phyloP scores from a whole-genome alignment of 257 asterid genomes.

The Thymus quinquecostatus region DNA sequence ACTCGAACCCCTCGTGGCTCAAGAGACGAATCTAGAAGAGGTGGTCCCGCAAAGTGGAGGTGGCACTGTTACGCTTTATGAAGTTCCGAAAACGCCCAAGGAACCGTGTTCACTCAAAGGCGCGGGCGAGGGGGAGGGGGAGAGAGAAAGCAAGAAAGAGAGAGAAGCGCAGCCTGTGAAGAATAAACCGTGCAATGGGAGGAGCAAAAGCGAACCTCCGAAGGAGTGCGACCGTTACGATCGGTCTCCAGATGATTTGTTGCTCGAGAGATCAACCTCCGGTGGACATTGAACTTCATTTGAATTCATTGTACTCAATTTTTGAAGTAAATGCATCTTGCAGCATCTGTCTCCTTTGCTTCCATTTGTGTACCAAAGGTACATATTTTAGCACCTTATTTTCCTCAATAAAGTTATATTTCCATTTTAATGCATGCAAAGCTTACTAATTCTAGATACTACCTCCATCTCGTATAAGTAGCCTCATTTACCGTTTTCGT shows the following conservation, averaged over 20 bases:
- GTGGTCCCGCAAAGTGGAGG: constrained; percentile 42
- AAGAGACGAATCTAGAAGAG: constrained; percentile 48
- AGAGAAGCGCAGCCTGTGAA: constrained; percentile 36
- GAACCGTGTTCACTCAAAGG: constrained; percentile 22
- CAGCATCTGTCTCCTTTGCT: constrained; percentile 18
- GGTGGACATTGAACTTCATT: constrained; percentile 22
- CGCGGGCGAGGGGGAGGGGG: constrained; percentile 36
- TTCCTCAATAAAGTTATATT: neutral
- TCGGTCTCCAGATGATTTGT: constrained; percentile 41
- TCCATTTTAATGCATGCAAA: neutral
- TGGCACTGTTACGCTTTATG: constrained; percentile 68
- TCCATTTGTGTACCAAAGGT: constrained; percentile 20
- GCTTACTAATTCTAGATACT: neutral
- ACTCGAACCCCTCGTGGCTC: constrained; percentile 71
- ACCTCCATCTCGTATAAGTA: too few relatives aligned
- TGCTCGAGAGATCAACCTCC: constrained; percentile 35
- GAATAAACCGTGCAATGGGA: constrained; percentile 39
- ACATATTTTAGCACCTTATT: neutral
- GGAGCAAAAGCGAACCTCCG: constrained; percentile 79
- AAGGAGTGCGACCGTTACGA: constrained; percentile 53
- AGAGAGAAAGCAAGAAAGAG: constrained; percentile 39
- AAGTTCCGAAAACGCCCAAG: constrained; percentile 49
- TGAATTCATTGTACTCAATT: neutral
- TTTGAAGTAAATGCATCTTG: constrained; percentile 26
- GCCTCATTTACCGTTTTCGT: too few relatives aligned